These are phyloP conservation scores for Biscogniauxia marginata DNA, from an alignment of 2,329 filamentous ascomycete species.

Conservation along the genomic window DNA sequence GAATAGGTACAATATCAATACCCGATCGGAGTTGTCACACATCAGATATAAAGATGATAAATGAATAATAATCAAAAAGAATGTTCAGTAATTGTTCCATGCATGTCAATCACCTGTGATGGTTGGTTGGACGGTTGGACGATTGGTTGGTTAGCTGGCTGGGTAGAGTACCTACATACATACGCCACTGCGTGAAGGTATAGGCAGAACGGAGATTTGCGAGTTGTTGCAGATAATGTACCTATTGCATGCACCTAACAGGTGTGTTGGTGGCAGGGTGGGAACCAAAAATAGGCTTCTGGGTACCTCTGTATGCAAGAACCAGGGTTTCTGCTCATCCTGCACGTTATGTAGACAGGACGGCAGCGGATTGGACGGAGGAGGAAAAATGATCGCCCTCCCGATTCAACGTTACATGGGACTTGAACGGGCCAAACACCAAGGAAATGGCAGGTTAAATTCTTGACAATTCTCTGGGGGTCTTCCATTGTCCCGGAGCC, in stretches of 20 bases:
- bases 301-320: background rate
- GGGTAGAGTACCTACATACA: background rate
- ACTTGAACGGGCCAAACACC: background rate
- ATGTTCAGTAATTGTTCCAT: background rate
- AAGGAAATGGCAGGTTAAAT: background rate
- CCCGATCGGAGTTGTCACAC: too few relatives aligned
- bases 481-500: background rate
- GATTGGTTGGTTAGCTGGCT: too few relatives aligned
- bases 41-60: too few relatives aligned
- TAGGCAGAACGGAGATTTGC: background rate
- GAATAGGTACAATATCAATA: background rate
- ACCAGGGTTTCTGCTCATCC: too few relatives aligned
- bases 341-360: too few relatives aligned
- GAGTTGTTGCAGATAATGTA: background rate
- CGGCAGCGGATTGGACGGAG: background rate
- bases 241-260: too few relatives aligned
- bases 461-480: background rate
- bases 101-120: background rate
- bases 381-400: background rate
- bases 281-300: conserved; percentile 3
- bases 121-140: background rate
- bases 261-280: too few relatives aligned
- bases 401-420: background rate
- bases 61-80: too few relatives aligned
- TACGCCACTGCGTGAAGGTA: too few relatives aligned